Evolutionary conservation across 345 rosid genomes (phyloP).

Genomic region (Salix arbutifolia): DNA sequence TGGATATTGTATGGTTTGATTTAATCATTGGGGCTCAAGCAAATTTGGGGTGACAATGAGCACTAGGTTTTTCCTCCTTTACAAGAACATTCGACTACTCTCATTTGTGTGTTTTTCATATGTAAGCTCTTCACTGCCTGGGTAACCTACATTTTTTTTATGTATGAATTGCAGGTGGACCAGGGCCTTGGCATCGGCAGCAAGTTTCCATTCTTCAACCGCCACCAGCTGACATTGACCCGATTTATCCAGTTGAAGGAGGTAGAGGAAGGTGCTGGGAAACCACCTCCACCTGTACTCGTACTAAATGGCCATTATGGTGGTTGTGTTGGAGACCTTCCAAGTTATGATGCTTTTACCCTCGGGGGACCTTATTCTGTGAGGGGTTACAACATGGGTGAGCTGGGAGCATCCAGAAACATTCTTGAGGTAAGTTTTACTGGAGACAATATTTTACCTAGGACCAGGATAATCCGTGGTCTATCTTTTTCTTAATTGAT

Average conservation of each 20-base stretch:
- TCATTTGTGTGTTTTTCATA: background rate
- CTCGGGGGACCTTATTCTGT: constrained; percentile 99
- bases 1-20: background rate
- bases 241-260: constrained; percentile 75
- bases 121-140: background rate
- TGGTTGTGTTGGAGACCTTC: constrained; percentile 96
- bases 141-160: constrained; percentile 14
- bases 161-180: constrained; percentile 60
- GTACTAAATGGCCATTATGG: constrained; percentile 99
- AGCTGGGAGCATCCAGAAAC: constrained; percentile 56
- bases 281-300: constrained; percentile 81
- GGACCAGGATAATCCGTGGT: background rate
- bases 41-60: background rate
- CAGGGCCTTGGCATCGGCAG: constrained; percentile 97
- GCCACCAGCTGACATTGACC: constrained; percentile 84
- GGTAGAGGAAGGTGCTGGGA: constrained; percentile 83
- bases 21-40: background rate
- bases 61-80: background rate
- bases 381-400: constrained; percentile 99
- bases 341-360: constrained; percentile 93
- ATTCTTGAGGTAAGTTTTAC: constrained; percentile 53
- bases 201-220: constrained; percentile 93
- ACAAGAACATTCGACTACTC: background rate
- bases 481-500: background rate
- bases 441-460: background rate